Base-by-base conservation (phyloP, 2,329 filamentous ascomycete genomes). In the Fusarium sp. region DNA sequence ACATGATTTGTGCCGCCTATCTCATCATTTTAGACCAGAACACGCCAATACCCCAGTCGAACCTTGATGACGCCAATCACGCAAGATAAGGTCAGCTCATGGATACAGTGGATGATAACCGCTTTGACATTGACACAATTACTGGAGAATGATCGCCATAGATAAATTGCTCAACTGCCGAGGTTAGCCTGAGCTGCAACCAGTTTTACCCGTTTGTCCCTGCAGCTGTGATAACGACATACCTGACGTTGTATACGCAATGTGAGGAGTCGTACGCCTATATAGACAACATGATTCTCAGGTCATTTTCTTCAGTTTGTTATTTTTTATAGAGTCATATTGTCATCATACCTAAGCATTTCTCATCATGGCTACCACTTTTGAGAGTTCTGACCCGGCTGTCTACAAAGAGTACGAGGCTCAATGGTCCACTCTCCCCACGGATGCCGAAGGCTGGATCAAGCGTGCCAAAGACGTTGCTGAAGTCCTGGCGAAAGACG, bases 331-430 rank as follows among this genome's bases (percentile, higher is more conserved):
- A 28, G 10, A 24, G 8, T 15, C 6, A 26, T 10, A 53, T 10
- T 26, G 26, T 10, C 3, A 15, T 24, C 0, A 22, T 41, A 35
- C 8, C 28, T 1, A 41, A 32, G 3, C 11, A 20, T 15, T 54
- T 24, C 28, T 14, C 8, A 60, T 22, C 32, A 63, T 63, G 60
- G n/a, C 54, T 10, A 48, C 68, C 11, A 30, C 55, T 4, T 74
- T 71, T 38, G 59, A 68, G 14, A 77, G 65, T 8, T 82, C 82
- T 0, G 83, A 85, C 66, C 83, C 83, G 1, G 74, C 75, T 8
- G 80, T 84, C 36, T 85, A 85, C 57, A 73, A 79, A 6, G 79
- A 82, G 53, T 84, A 81, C 48, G 73, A 80, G 42, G 28, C 77
- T 8, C 82, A 82, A 42, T 85, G 83, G 83, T 71, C 81, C 0